These are phyloP conservation scores for Coprinellus micaceus DNA, from an alignment of 768 basidiomycete genomes.

Conservation along the genomic window DNA sequence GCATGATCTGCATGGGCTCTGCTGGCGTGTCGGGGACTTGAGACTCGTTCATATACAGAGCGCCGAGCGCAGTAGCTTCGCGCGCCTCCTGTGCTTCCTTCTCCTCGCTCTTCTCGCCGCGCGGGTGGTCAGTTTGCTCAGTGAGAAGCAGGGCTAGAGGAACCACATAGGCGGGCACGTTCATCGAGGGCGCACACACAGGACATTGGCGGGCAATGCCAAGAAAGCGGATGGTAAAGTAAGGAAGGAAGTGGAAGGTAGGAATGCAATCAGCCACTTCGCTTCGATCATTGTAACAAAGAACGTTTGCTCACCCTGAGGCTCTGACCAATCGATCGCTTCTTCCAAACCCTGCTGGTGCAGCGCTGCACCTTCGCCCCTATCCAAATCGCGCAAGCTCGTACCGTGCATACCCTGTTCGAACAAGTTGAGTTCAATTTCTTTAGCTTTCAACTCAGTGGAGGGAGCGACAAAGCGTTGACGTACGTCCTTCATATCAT, in stretches of 20 bases:
- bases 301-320: constrained; percentile 57
- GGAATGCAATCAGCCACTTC: constrained; percentile 15
- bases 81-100: constrained; percentile 69
- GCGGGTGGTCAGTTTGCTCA: constrained; percentile 49
- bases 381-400: constrained; percentile 81
- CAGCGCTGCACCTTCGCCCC: constrained; percentile 81
- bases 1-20: constrained; percentile 56
- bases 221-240: no score
- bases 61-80: constrained; percentile 72
- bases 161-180: no score
- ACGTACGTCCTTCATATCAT: constrained; percentile 84
- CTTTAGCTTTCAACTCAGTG: no score
- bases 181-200: no score
- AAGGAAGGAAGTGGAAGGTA: no score
- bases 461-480: no score
- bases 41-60: constrained; percentile 64
- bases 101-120: constrained; percentile 70
- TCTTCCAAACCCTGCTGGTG: constrained; percentile 84
- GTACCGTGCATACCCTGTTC: constrained; percentile 71
- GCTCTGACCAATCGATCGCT: constrained; percentile 82
- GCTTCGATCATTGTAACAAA: no score
- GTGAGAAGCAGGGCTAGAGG: no score
- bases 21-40: constrained; percentile 79
- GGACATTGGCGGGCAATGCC: no score
- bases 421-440: constrained; percentile 29